Evolutionary conservation across 2,329 filamentous ascomycete species (phyloP).

Genomic region (Phyllosticta citribraziliensis): DNA sequence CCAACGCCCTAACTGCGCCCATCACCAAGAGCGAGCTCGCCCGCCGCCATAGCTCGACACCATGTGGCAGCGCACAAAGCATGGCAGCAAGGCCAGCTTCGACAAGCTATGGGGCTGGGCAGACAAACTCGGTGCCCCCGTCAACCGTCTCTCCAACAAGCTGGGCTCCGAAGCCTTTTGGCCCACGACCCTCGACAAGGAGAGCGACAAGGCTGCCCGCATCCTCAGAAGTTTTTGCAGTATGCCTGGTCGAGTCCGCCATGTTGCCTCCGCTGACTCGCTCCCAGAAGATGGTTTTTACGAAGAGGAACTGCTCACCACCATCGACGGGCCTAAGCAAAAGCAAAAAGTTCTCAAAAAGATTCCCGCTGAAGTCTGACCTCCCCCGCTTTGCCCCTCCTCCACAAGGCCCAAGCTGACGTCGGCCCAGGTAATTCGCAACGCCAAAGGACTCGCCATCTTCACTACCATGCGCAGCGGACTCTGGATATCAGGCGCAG

Average conservation of each 20-base stretch:
- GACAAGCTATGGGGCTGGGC: slow-evolving; percentile 61
- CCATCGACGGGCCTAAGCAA: slow-evolving; percentile 42
- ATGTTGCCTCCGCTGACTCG: slow-evolving; percentile 13
- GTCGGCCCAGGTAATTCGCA: slow-evolving; percentile 58
- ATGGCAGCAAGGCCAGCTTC: slow-evolving; percentile 54
- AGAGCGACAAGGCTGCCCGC: slow-evolving; percentile 83
- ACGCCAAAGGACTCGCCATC: slow-evolving; percentile 82
- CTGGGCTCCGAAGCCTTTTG: slow-evolving; percentile 75
- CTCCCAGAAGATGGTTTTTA: slow-evolving; percentile 57
- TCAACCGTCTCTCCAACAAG: slow-evolving; percentile 74
- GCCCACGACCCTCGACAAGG: slow-evolving; percentile 76
- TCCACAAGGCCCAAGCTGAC: slow-evolving; percentile 1
- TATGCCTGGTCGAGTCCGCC: slow-evolving; percentile 37
- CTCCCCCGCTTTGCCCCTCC: background rate
- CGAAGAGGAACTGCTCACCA: slow-evolving; percentile 41
- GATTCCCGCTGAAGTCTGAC: slow-evolving; percentile 57
- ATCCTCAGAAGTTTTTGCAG: slow-evolving; percentile 87
- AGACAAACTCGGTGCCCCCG: slow-evolving; percentile 62
- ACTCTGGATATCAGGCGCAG: slow-evolving; percentile 82
- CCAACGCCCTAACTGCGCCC: background rate
- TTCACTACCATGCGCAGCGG: slow-evolving; percentile 95
- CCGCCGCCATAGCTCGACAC: background rate
- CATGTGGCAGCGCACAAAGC: slow-evolving; percentile 47
- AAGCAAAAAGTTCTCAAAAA: slow-evolving; percentile 64
- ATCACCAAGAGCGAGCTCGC: background rate